Base-by-base conservation (phyloP, 345 rosid species). In the Hibiscus tridactylites region DNA sequence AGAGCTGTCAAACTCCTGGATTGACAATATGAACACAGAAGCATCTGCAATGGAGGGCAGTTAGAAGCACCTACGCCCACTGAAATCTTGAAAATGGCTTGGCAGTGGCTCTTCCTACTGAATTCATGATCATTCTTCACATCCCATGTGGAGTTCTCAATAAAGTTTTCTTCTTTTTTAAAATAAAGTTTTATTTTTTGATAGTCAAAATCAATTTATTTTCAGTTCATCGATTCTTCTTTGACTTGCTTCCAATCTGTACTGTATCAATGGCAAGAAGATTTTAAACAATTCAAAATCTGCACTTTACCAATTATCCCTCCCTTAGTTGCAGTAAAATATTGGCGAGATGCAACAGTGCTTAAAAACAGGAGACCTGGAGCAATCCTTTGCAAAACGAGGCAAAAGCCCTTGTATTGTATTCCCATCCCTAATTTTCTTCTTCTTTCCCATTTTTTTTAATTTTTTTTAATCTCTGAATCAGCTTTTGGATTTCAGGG, bases 1-100 rank as follows among this genome's bases (percentile, higher is more conserved):
- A 70, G 75, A 80, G 61, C 74, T 87, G 46, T 75, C 85, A 9
- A 75, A 72, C 6, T 29, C 54, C 12, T 6, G n/a, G 15, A 63
- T 44, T 0, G 21, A 65, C 56, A 6, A 50, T 15, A 24, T 15
- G 70, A 66, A 28, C 54, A 19, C 13, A 13, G 12, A 26, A 3
- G 57, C 24, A 46, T 46, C 29, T 65, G 3, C 35, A 46, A 6
- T 15, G 37, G 56, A 56, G 35, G 57, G 54, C 11, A 44, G 26
- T 64, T 21, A 64, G n/a, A 47, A 1, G 68, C 68, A 37, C 50
- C 28, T 17, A 17, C 13, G 7, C 1, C 49, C 29, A 63, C 19
- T 37, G 46, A n/a, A 9, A 63, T 19, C n/a, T 29, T 29, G 17
- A 31, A 64, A 19, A 64, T 64, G 52, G 9, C 49, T 64, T 64